These are phyloP conservation scores for Carpinus viminea DNA, from an alignment of 306 rosid genomes.

Conservation along the genomic window DNA sequence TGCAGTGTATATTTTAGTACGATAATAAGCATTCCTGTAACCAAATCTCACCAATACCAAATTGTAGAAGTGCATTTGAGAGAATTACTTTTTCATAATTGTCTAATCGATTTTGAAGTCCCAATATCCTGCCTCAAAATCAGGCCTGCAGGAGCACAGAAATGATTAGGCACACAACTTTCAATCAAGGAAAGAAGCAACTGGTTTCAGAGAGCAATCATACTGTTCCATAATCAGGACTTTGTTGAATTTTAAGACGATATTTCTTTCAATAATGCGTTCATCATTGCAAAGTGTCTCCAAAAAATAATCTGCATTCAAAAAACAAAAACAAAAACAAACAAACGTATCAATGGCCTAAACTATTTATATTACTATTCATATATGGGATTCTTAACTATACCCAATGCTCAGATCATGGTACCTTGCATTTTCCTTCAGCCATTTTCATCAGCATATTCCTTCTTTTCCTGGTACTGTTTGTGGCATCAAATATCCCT, in stretches of 20 bases:
- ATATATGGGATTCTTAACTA: conserved; percentile 18
- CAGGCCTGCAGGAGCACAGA: conserved; percentile 67
- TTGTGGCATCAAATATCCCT: conserved; percentile 99
- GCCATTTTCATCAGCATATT: conserved; percentile 99
- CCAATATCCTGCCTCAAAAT: conserved; percentile 83
- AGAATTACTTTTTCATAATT: conserved; percentile 79
- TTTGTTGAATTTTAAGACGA: conserved; percentile 98
- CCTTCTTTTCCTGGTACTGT: conserved; percentile 77
- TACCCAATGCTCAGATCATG: conserved; percentile 19
- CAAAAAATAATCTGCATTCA: conserved; percentile 81
- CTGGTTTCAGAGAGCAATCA: conserved; percentile 41
- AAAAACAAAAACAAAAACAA: conserved; percentile 27
- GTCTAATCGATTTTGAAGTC: conserved; percentile 82
- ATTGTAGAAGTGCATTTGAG: conserved; percentile 21
- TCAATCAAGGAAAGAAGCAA: conserved; percentile 27
- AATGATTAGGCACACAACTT: conserved; percentile 20
- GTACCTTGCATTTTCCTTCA: conserved; percentile 98
- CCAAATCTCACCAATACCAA: conserved; percentile 24
- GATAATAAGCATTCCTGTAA: conserved; percentile 11
- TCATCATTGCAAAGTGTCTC: conserved; percentile 96
- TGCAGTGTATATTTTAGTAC: conserved; percentile 18
- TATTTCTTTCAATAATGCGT: conserved; percentile 84
- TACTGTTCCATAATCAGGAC: conserved; percentile 99
- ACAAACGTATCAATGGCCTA: conserved; percentile 24
- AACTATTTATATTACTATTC: conserved; percentile 20